Evolutionary conservation across 2,329 filamentous ascomycete species (phyloP), one percentile per base, ranked within the genome.

Genomic region (Nigrospora sphaerica): DNA sequence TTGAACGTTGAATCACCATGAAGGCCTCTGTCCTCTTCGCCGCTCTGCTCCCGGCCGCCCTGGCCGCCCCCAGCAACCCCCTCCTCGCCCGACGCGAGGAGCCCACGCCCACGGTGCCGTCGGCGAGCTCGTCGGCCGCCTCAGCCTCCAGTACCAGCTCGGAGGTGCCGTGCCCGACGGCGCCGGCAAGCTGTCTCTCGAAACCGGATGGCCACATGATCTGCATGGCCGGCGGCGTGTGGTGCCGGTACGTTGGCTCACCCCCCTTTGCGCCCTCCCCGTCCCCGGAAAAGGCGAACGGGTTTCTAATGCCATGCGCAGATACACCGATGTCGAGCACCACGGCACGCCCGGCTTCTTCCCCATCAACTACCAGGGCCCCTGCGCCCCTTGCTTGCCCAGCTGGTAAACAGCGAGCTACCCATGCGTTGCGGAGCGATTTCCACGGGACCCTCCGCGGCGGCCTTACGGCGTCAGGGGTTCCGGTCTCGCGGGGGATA

Each of bases 81-180:
- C 23, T 36, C 7, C 4, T 23, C 42, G 42, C 33, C 14, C 13
- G 42, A 13, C 42, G 37, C 14, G 42, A 36, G n/a, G 23, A 32
- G 17, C 18, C 42, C 13, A 16, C 42, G 7, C 23, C 41, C 18
- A n/a, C 34, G n/a, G 23, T 19, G 14, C 18, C 34, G 10, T 17
- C 18, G 11, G 28, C 41, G 12, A 44, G 2, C 23, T 28, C 42
- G 13, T 17, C 40, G 40, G 32, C n/a, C 13, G 28, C 31, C 9
- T 17, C 39, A 4, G 28, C 39, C 12, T 19, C 32, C 32, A 34
- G 13, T 33, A 44, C 33, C 14, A 31, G 32, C 2, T 12, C 42
- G 28, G 42, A 44, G 18, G 17, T 44, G 34, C 42, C 42, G 33
- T 44, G 42, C 12, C 42, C 42, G 18, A 44, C 42, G 32, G 36